A percentile compares a stretch with the other conserved stretches of the same genome.
phyloP scores from a whole-genome alignment of 2,329 filamentous ascomycete genomes.

The Sporothrix pallida region DNA sequence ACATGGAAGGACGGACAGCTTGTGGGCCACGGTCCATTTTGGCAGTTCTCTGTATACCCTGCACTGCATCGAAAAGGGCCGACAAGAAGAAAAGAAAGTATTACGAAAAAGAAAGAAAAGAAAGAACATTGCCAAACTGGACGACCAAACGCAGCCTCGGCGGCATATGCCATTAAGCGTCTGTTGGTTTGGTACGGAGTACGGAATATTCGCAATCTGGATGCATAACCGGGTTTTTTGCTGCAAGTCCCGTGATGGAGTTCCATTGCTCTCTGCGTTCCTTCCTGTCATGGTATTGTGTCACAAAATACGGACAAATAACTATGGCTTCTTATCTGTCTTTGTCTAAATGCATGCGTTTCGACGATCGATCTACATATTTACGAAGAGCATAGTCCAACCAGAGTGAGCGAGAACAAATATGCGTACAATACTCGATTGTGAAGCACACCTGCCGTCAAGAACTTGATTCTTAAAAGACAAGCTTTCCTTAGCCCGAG shows the following conservation, averaged over 20 bases:
- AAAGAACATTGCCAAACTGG: too few species aligned
- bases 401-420: neutral
- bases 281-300: neutral
- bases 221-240: neutral
- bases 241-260: neutral
- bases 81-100: neutral
- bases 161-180: neutral
- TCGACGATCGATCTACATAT: neutral
- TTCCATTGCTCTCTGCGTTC: neutral
- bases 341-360: neutral
- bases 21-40: too few species aligned
- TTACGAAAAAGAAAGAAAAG: too few species aligned
- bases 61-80: too few species aligned
- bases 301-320: slow-evolving; percentile 1
- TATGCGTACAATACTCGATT: too few species aligned
- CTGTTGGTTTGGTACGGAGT: neutral
- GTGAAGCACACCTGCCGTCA: too few species aligned
- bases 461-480: too few species aligned
- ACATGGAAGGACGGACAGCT: too few species aligned
- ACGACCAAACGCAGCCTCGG: too few species aligned
- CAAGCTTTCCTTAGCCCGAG: too few species aligned
- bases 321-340: neutral
- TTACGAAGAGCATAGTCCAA: neutral
- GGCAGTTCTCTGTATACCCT: too few species aligned
- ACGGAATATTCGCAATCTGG: too few species aligned